Evolutionary conservation across 169 alveolate genomes (phyloP), one percentile per base, ranked within the genome.

Genomic region (Plasmodium ovale): DNA sequence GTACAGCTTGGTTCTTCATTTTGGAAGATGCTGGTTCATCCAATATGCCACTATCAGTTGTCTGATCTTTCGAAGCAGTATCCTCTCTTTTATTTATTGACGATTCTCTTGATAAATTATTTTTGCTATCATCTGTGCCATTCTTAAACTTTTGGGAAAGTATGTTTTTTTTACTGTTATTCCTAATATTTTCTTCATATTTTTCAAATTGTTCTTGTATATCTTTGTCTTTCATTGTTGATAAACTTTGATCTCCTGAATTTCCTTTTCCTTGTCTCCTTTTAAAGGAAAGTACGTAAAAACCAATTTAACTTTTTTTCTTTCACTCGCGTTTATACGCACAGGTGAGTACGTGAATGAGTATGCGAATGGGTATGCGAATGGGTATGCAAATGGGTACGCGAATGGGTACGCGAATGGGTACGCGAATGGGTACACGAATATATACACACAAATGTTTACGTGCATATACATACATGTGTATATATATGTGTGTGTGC

Each of bases 261-360:
- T 44, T 65, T 37, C 35, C 89, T 42, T 79, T 79, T 56, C 89
- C 89, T 79, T 79, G 71, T 79, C 89, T 62, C 89, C 89, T 79
- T n/a, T 79, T 54, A 35, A 62, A 60, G 16, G 35, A 23, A 42
- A 19, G 7, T 47, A 68, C 19, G 44, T n/a, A 31, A 59, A 39
- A 67, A 44, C 9, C 25, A 56, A 72, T 19, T 31, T 23, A 35
- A 58, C 33, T 12, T 2, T 49, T 12, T 4, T 16, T 16, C 19
- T 54, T 37, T 47, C 16, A 47, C 12, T 47, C 23, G 16, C 56
- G 12, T 14, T 47, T 47, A 47, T 47, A 47, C 16, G 16, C 12
- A 21, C 19, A 47, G 12, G 2, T 21, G 16, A 47, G 16, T n/a
- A 42, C 53, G 14, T 0, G 1, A 21, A 21, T 53, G 10, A 1